Base-by-base conservation (phyloP, 306 rosid species). In the Acacia melanoxylon region DNA sequence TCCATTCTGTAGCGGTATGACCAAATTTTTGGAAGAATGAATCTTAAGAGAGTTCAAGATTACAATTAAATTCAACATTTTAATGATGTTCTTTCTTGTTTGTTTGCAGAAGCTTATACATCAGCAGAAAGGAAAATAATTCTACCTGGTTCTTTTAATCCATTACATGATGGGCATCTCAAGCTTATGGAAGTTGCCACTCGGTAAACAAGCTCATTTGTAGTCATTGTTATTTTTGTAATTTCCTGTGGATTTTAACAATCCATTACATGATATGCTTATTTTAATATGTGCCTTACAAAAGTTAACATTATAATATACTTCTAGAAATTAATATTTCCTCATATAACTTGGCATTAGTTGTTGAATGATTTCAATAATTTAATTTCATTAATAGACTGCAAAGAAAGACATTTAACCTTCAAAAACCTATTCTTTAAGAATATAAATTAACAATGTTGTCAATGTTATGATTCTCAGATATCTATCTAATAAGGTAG, bases 131-230 rank as follows among this genome's bases (percentile, higher is more conserved):
- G 97, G 85, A 95, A 87, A 86, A 73, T 95, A 61, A 90, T 95
- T 82, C 80, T 95, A 25, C 76, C 99, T 37, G 99, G 98, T 78
- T 93, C 99, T 85, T 95, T 95, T 84, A 87, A 93, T 89, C 98
- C 99, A 5, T 86, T 95, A 71, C 99, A 95, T 68, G 93, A 93
- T 73, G 98, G 95, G 71, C 98, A 93, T 86, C 78, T 93, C 76
- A 93, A 86, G 86, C 98, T 95, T 77, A 84, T 93, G 89, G 98
- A 93, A 75, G 93, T 88, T 83, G 98, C 99, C 81, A 85, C 90
- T 51, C 74, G 95, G 99, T 95, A 90, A 62, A 40, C n/a, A n/a
- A 68, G 66, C 76, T 75, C 73, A 46, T 56, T 70, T 14, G 10
- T 22, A 27, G 17, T 11, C 52, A n/a, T 20, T 5, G 77, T 24